phyloP scores from a whole-genome alignment of 139 green algal genomes.

The Pseudopediastrum boryanum region DNA sequence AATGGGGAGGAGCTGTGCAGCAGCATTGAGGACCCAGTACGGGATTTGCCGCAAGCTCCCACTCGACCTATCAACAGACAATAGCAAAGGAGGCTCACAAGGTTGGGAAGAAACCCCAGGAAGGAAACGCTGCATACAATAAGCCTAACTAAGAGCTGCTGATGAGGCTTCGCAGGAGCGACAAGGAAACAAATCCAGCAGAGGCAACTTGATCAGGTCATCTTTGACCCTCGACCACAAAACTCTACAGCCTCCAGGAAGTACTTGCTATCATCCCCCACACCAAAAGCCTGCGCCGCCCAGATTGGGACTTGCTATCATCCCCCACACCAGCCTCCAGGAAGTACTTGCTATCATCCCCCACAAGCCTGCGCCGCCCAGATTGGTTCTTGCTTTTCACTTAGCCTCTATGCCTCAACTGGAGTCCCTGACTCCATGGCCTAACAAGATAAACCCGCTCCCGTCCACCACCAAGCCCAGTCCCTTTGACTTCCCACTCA shows the following conservation, averaged over 20 bases:
- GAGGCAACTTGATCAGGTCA: too few relatives aligned
- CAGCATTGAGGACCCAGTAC: not conserved
- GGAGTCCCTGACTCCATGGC: too few relatives aligned
- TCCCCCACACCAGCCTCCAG: too few relatives aligned
- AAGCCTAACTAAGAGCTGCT: too few relatives aligned
- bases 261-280: not conserved
- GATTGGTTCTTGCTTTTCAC: not conserved
- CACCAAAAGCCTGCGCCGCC: not conserved
- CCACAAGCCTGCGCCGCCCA: not conserved
- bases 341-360: not conserved
- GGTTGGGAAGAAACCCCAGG: too few relatives aligned
- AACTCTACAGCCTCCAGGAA: too few relatives aligned
- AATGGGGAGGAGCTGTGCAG: not conserved
- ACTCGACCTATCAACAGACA: not conserved
- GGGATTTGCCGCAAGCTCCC: not conserved
- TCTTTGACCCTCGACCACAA: not conserved
- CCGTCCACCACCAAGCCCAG: not conserved
- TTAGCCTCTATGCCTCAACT: not conserved
- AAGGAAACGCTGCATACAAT: too few relatives aligned
- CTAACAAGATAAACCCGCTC: not conserved
- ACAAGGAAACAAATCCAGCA: too few relatives aligned
- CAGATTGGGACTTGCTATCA: not conserved
- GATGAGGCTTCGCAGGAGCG: too few relatives aligned
- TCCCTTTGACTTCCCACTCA: not conserved
- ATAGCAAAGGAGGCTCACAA: not conserved